These are phyloP conservation scores for Puccinia triticina DNA, from an alignment of 1,284 basidiomycete species.

Conservation along the genomic window DNA sequence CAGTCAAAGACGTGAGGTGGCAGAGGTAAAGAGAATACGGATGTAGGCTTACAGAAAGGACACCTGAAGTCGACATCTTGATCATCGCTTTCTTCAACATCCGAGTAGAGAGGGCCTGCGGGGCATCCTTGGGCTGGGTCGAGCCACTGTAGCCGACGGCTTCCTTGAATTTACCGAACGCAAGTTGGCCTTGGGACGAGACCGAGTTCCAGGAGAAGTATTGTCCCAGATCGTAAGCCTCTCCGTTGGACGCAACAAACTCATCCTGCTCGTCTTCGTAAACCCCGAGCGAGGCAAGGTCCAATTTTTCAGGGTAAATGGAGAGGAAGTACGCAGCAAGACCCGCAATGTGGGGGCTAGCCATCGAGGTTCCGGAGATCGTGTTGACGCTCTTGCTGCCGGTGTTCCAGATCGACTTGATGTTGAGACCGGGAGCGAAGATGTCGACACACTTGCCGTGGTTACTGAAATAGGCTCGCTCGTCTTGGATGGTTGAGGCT, in stretches of 20 bases:
- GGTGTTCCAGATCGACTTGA: constrained; percentile 75
- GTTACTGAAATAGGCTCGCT: constrained; percentile 78
- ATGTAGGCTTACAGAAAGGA: constrained; percentile 61
- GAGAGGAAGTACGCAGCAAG: constrained; percentile 82
- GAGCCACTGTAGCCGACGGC: constrained; percentile 55
- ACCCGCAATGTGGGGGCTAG: constrained; percentile 68
- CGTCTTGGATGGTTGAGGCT: constrained; percentile 77
- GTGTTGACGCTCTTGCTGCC: constrained; percentile 68
- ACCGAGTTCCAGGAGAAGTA: constrained; percentile 56
- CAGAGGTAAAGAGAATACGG: not conserved
- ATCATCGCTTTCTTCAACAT: constrained; percentile 76
- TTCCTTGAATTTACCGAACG: constrained; percentile 52
- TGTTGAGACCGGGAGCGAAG: constrained; percentile 72
- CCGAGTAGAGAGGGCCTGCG: constrained; percentile 65
- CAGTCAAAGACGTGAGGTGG: not conserved
- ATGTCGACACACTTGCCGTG: constrained; percentile 67
- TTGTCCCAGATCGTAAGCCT: constrained; percentile 55
- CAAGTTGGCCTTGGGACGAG: constrained; percentile 53
- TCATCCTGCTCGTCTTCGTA: constrained; percentile 52
- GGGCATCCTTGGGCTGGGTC: constrained; percentile 54
- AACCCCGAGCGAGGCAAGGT: constrained; percentile 57
- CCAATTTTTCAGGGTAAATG: constrained; percentile 59
- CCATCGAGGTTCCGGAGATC: constrained; percentile 70
- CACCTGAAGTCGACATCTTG: constrained; percentile 67
- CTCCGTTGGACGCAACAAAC: constrained; percentile 23